Conservation (phyloP, 768 basidiomycete genomes). For the Epithele typhae region DNA sequence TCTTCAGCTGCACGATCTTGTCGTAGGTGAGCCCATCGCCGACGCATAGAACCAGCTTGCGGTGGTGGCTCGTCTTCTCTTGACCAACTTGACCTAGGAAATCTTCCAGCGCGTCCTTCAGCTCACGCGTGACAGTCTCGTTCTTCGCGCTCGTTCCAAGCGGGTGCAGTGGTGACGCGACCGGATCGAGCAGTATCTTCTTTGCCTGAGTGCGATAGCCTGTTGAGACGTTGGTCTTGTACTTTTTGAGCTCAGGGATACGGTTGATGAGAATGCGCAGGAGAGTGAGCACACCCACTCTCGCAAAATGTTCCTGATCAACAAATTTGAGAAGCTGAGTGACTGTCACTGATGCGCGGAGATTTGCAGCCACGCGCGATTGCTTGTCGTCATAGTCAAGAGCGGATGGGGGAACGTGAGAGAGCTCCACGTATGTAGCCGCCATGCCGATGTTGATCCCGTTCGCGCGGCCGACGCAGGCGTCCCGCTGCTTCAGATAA, state of each 20-base stretch:
- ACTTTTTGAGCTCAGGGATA: slow-evolving; percentile 22
- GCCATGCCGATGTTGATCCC: too few species aligned
- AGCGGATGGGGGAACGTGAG: too few species aligned
- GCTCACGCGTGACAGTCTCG: slow-evolving; percentile 25
- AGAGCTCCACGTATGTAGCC: too few species aligned
- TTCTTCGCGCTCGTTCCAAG: slow-evolving; percentile 26
- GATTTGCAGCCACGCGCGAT: too few species aligned
- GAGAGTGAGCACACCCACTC: slow-evolving; percentile 27
- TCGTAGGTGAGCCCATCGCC: slow-evolving; percentile 37
- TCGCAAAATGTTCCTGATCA: too few species aligned
- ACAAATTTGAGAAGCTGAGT: too few species aligned
- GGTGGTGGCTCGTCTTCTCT: slow-evolving; percentile 13
- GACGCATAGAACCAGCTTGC: slow-evolving; percentile 21
- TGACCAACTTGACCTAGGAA: slow-evolving; percentile 32
- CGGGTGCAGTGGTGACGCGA: slow-evolving; percentile 22
- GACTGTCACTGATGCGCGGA: too few species aligned
- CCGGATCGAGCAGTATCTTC: not conserved
- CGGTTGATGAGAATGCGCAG: slow-evolving; percentile 21
- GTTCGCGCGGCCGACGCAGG: too few species aligned
- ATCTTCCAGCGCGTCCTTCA: slow-evolving; percentile 30
- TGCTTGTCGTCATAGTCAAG: too few species aligned
- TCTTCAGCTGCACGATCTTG: slow-evolving; percentile 16
- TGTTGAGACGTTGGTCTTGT: slow-evolving; percentile 17
- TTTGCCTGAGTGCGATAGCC: slow-evolving; percentile 22
- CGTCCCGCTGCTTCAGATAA: too few species aligned